Base-by-base conservation (phyloP, 164 flowering plant species). In the Liquidambar formosana region DNA sequence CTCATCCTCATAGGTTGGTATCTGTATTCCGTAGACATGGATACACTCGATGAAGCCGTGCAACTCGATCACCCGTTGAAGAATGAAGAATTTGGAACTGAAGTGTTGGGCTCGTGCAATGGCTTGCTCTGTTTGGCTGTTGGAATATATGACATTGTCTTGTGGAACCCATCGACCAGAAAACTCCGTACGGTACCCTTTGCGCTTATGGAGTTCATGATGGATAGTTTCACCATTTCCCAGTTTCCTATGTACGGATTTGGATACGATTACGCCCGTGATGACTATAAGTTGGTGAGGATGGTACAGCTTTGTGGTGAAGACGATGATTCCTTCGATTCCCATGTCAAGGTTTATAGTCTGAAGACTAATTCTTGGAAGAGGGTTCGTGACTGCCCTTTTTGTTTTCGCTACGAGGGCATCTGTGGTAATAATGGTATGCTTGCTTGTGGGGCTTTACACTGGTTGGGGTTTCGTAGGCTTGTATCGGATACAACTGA, bases 201-300 rank as follows among this genome's bases (percentile, higher is more conserved):
- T 22, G 11, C 72, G 13, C 28, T 21, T n/a, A 44, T 78, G 2
- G 68, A 68, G 11, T 25, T 0, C 21, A 2, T 14, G 41, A 2
- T 33, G 6, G 6, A 33, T 33, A n/a, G 41, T 33, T 2, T 33
- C 41, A 33, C 4, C 6, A 33, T 6, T 33, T 41, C 19, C 19
- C 23, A 54, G 26, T 63, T 51, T 15, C 49, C 38, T n/a, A 71
- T 76, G 0, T 69, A n/a, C 46, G 83, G 80, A 22, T 74, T 80
- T 46, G 83, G 83, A 10, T 69, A 67, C 48, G 83, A 80, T 60
- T 33, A 21, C 11, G 49, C 28, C n/a, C 43, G 16, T 47, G 71
- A 68, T 13, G 80, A 80, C 44, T 80, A 80, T 45, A 80, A 80
- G 51, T 46, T 80, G 22, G 65, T 76, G 44, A 68, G 79, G 47